Conservation (phyloP, 2,329 filamentous ascomycete species). For the Leptographium galeiforme region DNA sequence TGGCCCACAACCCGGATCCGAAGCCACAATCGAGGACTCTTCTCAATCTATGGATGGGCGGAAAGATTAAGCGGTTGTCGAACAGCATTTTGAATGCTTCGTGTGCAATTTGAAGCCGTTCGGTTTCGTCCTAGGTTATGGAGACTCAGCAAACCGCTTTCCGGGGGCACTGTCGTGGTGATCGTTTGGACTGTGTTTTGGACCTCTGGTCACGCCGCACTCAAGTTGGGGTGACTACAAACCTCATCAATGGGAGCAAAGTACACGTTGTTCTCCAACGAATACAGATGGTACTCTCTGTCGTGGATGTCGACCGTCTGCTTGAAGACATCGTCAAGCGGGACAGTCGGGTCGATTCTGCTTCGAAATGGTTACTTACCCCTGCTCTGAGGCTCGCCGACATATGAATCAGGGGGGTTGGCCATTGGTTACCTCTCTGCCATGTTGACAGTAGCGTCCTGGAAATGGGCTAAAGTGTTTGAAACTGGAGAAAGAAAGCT, state of each 20-base stretch:
- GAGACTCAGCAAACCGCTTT: constrained; percentile 3
- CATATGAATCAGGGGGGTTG: background rate
- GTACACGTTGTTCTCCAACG: constrained; percentile 50
- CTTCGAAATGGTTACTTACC: constrained; percentile 9
- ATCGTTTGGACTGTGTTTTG: too few relatives aligned
- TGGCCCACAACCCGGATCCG: constrained; percentile 58
- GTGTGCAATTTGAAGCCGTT: constrained; percentile 52
- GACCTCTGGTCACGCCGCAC: too few relatives aligned
- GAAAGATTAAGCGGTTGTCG: constrained; percentile 55
- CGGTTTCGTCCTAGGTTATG: constrained; percentile 46
- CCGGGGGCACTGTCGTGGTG: background rate
- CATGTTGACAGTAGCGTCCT: constrained; percentile 1
- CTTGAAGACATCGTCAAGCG: constrained; percentile 44
- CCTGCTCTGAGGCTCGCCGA: background rate
- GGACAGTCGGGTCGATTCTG: constrained; percentile 34
- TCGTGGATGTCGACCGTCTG: constrained; percentile 48
- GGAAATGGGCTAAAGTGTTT: background rate
- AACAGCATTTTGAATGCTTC: constrained; percentile 49
- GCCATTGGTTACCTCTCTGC: constrained; percentile 4
- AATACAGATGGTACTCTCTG: constrained; percentile 53
- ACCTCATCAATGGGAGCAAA: constrained; percentile 62
- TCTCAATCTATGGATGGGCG: constrained; percentile 43
- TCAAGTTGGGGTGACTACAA: constrained; percentile 7
- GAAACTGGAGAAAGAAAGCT: background rate
- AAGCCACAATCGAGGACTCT: constrained; percentile 61